A percentile compares a stretch with the other conserved stretches of the same genome.
Evolutionary conservation across 108 stramenopile genomes (phyloP).

Genomic region (Cyclostephanos tholiformis): DNA sequence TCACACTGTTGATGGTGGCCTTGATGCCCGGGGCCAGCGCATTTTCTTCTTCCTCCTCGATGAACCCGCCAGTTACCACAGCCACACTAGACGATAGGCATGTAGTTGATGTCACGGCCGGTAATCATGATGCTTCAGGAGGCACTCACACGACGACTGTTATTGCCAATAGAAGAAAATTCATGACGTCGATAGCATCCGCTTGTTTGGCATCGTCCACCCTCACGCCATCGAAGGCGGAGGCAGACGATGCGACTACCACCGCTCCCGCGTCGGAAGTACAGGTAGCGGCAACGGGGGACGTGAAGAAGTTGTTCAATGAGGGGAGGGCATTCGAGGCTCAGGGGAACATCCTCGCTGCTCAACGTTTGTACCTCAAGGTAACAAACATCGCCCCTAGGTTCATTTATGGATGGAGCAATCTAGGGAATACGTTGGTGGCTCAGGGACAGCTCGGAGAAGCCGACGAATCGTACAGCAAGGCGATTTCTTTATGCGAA

Average conservation of each 20-base stretch:
- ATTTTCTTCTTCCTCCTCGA: not conserved
- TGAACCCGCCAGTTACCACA: not conserved
- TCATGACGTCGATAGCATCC: slow-evolving; percentile 1
- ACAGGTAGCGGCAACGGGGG: slow-evolving; percentile 33
- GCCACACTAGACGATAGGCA: not conserved
- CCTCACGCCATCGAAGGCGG: slow-evolving; percentile 7
- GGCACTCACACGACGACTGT: not conserved
- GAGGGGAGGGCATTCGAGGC: slow-evolving; percentile 77
- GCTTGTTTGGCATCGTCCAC: slow-evolving; percentile 4
- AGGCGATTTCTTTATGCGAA: slow-evolving; percentile 67
- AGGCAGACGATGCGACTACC: not conserved
- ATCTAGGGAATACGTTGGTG: slow-evolving; percentile 79
- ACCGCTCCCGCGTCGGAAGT: slow-evolving; percentile 11
- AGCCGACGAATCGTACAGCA: slow-evolving; percentile 72
- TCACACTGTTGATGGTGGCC: slow-evolving; percentile 1
- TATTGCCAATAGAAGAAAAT: slow-evolving; percentile 1
- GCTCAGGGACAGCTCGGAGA: slow-evolving; percentile 62
- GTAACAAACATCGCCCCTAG: slow-evolving; percentile 76
- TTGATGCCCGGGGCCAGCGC: not conserved
- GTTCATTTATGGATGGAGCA: slow-evolving; percentile 85
- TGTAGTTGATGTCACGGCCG: not conserved
- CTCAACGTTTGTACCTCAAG: slow-evolving; percentile 75
- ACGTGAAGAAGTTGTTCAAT: slow-evolving; percentile 64
- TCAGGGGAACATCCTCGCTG: slow-evolving; percentile 78
- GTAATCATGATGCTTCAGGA: not conserved